A percentile compares a stretch with the other conserved stretches of the same genome.
Conservation (phyloP, 176 grass and related monocot species). For the Olyra latifolia region DNA sequence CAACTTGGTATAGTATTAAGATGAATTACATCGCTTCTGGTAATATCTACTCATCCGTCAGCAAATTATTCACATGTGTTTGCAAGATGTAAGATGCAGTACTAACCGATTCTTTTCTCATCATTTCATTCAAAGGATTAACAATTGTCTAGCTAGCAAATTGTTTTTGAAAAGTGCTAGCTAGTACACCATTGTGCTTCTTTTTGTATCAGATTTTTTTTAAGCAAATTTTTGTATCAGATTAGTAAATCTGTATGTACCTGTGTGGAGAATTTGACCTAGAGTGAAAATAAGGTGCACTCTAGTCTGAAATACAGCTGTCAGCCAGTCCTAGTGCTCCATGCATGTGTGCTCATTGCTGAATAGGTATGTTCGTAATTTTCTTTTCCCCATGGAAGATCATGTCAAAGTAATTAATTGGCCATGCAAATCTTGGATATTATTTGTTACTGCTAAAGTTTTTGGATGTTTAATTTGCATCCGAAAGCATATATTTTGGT, state of each 20-base stretch:
- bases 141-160: slow-evolving; percentile 33
- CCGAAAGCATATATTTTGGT: slow-evolving; percentile 28
- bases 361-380: slow-evolving; percentile 43
- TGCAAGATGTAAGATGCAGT: slow-evolving; percentile 5
- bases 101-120: neutral
- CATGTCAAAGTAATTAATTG: neutral
- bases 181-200: neutral
- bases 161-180: slow-evolving; percentile 27
- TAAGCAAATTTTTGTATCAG: neutral
- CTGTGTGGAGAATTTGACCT: neutral
- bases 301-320: neutral
- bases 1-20: slow-evolving; percentile 10
- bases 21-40: neutral
- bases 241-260: neutral
- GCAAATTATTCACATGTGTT: neutral
- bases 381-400: slow-evolving; percentile 1
- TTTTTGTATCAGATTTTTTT: neutral
- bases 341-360: neutral
- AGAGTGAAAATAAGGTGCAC: neutral
- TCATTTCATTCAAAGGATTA: neutral
- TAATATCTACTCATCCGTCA: neutral
- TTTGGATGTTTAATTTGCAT: neutral
- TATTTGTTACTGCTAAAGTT: neutral
- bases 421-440: neutral
- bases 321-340: slow-evolving; percentile 8